These are phyloP conservation scores for Euphorbia corollata DNA, from an alignment of 441 rosid species.

Conservation along the genomic window DNA sequence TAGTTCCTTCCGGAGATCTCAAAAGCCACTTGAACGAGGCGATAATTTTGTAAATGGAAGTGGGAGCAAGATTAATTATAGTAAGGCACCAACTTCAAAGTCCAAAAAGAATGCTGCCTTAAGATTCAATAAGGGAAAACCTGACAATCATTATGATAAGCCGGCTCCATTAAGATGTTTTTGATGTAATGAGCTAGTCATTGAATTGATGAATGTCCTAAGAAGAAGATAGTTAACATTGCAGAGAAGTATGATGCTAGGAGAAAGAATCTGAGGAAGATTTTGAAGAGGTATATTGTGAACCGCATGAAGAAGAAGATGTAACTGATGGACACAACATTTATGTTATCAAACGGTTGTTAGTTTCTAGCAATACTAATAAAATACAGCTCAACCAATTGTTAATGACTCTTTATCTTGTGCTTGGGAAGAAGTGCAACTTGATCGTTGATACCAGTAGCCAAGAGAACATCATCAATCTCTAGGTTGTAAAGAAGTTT, in stretches of 20 bases:
- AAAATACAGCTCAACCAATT: no score
- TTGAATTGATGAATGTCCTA: background rate
- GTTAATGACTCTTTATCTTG: no score
- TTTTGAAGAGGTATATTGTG: background rate
- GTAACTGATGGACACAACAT: background rate
- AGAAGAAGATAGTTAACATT: background rate
- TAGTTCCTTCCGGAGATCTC: background rate
- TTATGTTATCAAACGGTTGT: no score
- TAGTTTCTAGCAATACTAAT: no score
- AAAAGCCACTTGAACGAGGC: no score
- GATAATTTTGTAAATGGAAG: no score
- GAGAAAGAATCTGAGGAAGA: background rate
- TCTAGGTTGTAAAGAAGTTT: no score
- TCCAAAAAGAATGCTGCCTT: background rate
- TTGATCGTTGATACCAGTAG: no score
- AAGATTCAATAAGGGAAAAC: no score
- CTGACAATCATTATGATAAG: background rate
- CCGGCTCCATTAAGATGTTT: background rate
- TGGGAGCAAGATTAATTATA: no score
- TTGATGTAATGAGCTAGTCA: background rate
- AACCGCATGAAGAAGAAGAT: conserved; percentile 37
- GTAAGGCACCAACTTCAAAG: background rate
- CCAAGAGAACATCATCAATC: no score
- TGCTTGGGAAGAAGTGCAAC: no score
- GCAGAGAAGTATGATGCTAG: background rate